phyloP scores from a whole-genome alignment of 2,329 filamentous ascomycete genomes.

The Biscogniauxia sp. region DNA sequence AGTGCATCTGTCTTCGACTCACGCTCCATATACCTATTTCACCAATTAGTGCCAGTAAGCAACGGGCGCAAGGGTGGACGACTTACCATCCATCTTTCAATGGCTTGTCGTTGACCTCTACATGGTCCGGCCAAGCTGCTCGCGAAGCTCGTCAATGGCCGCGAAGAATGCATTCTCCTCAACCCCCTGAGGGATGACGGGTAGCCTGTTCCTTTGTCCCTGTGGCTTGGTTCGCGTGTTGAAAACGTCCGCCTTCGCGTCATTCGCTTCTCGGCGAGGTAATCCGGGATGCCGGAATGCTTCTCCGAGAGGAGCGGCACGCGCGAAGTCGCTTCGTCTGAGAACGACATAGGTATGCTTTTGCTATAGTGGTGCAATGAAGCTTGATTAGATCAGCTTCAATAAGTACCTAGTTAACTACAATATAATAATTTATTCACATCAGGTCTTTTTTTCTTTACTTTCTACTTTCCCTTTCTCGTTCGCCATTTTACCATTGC shows the following conservation, averaged over 20 bases:
- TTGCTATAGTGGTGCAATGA: not conserved
- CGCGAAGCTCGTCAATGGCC: conserved; percentile 36
- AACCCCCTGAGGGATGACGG: conserved; percentile 40
- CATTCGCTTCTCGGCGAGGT: conserved; percentile 35
- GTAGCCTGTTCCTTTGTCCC: conserved; percentile 28
- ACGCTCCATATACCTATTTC: conserved; percentile 32
- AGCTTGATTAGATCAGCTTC: not conserved
- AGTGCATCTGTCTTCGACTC: conserved; percentile 5
- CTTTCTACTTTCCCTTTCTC: too few species aligned
- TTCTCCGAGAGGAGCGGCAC: conserved; percentile 36
- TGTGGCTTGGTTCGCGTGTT: conserved; percentile 33
- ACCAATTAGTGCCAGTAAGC: conserved; percentile 1
- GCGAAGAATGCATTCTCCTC: conserved; percentile 30
- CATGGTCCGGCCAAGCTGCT: conserved; percentile 36
- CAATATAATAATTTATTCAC: not conserved
- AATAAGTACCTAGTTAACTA: too few species aligned
- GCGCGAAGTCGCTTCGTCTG: conserved; percentile 26
- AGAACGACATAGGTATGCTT: conserved; percentile 4
- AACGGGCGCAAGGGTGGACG: conserved; percentile 6
- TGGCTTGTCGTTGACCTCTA: conserved; percentile 41
- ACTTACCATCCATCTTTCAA: conserved; percentile 40
- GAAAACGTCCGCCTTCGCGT: conserved; percentile 34
- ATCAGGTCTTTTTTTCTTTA: not conserved
- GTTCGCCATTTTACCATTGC: not conserved
- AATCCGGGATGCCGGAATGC: conserved; percentile 39